A percentile compares a stretch with the other conserved stretches of the same genome.
Conservation (phyloP, 805 yeast species). For the Candida parachauliodes region DNA sequence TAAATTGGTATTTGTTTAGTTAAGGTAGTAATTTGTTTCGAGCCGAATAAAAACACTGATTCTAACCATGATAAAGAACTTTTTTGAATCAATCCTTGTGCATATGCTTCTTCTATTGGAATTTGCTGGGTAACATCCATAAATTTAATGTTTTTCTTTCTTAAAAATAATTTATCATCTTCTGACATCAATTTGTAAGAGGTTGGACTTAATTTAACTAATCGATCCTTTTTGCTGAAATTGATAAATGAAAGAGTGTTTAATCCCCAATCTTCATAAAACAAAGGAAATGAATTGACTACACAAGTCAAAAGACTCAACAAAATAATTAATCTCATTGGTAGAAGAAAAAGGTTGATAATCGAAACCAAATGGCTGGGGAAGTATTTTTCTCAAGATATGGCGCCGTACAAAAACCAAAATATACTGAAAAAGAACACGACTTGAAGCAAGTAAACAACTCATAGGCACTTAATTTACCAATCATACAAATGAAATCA, state of each 20-base stretch:
- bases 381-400: background rate
- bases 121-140: conserved; percentile 60
- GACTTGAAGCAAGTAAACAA: no score
- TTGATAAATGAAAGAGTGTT: background rate
- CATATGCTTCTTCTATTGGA: conserved; percentile 32
- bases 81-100: conserved; percentile 18
- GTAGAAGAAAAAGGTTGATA: background rate
- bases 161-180: conserved; percentile 29
- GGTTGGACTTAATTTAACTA: conserved; percentile 35
- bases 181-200: conserved; percentile 33
- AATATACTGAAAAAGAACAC: no score
- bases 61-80: conserved; percentile 11
- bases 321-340: conserved; percentile 6
- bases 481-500: no score
- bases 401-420: background rate
- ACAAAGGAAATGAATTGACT: conserved; percentile 6
- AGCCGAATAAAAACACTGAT: conserved; percentile 16
- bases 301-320: conserved; percentile 5
- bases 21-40: conserved; percentile 24
- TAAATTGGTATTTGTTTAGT: conserved; percentile 29
- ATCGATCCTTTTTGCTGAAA: conserved; percentile 13
- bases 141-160: conserved; percentile 48
- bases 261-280: conserved; percentile 7
- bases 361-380: conserved; percentile 3
- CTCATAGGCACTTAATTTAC: no score